These are phyloP conservation scores for Zopfia rhizophila DNA, from an alignment of 2,329 filamentous ascomycete genomes.

Conservation along the genomic window DNA sequence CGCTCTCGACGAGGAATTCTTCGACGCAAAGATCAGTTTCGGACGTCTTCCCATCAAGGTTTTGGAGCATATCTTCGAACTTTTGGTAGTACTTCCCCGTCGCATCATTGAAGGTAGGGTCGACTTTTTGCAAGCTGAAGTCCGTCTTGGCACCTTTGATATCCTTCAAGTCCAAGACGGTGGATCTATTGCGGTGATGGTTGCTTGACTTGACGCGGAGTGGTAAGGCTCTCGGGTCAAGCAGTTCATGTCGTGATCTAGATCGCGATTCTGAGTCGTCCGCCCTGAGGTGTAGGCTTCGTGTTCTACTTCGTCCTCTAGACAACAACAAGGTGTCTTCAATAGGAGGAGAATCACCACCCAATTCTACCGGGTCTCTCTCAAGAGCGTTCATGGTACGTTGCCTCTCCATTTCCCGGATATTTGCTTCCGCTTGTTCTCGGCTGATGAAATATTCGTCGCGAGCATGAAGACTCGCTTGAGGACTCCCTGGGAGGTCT, in stretches of 20 bases:
- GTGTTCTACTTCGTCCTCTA: too few species aligned
- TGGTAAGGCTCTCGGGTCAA: not conserved
- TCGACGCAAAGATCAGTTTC: conserved; percentile 71
- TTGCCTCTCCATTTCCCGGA: conserved; percentile 1
- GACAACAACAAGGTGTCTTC: too few species aligned
- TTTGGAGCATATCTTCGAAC: conserved; percentile 68
- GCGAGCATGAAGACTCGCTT: not conserved
- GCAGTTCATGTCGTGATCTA: not conserved
- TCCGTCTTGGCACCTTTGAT: conserved; percentile 4
- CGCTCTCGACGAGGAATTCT: conserved; percentile 70
- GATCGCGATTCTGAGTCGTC: not conserved
- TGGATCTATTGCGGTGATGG: not conserved
- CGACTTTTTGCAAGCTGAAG: conserved; percentile 67
- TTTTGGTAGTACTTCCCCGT: conserved; percentile 69
- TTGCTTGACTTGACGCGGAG: not conserved
- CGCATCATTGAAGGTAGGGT: conserved; percentile 74
- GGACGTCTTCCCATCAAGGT: conserved; percentile 66
- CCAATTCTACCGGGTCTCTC: not conserved
- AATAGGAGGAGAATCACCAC: too few species aligned
- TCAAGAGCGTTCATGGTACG: conserved; percentile 5
- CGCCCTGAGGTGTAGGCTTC: too few species aligned
- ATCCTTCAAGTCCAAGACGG: conserved; percentile 1
- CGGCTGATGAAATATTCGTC: conserved; percentile 3
- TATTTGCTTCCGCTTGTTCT: conserved; percentile 1
- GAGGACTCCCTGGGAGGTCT: not conserved